Percentiles rank a stretch among this genome's conserved stretches.
These are phyloP conservation scores for Chaetomium sp. DNA, from an alignment of 2,329 filamentous ascomycete species.

Conservation along the genomic window DNA sequence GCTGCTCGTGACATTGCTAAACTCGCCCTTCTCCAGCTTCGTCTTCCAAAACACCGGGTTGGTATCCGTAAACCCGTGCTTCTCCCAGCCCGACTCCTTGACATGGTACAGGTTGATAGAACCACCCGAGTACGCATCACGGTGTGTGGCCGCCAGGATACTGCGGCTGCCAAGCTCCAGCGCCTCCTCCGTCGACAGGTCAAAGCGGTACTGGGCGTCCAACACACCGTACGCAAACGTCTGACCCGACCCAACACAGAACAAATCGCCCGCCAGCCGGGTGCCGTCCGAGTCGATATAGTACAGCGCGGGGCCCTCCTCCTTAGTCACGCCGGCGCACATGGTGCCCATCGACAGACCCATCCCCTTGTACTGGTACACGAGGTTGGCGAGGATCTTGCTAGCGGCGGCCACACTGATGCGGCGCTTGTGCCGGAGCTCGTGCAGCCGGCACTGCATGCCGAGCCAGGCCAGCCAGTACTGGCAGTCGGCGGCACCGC, in stretches of 20 bases:
- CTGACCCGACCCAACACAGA: conserved; percentile 97
- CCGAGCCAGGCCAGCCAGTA: conserved; percentile 99
- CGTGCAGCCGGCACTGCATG: conserved; percentile 98
- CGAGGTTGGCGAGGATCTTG: conserved; percentile 97
- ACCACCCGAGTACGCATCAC: conserved; percentile 97
- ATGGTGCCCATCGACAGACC: conserved; percentile 98
- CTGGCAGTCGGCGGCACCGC: conserved; percentile 97
- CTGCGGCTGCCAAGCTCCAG: conserved; percentile 85
- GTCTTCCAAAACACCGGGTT: conserved; percentile 99
- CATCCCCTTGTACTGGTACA: conserved; percentile 99
- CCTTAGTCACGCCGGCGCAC: conserved; percentile 92
- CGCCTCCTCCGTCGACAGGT: conserved; percentile 79
- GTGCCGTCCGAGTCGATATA: conserved; percentile 99
- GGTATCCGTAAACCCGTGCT: conserved; percentile 96
- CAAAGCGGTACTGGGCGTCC: conserved; percentile 90
- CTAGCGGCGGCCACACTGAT: conserved; percentile 95
- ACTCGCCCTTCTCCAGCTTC: conserved; percentile 97
- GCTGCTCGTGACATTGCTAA: conserved; percentile 84
- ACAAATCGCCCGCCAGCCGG: conserved; percentile 84
- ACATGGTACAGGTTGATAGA: conserved; percentile 99
- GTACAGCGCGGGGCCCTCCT: conserved; percentile 95
- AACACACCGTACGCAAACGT: conserved; percentile 98
- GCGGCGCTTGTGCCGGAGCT: conserved; percentile 97
- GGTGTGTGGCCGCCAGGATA: conserved; percentile 92
- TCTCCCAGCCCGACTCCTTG: conserved; percentile 98